Base-by-base conservation (phyloP, 345 rosid genomes). In the Aquilaria yunnanensis region DNA sequence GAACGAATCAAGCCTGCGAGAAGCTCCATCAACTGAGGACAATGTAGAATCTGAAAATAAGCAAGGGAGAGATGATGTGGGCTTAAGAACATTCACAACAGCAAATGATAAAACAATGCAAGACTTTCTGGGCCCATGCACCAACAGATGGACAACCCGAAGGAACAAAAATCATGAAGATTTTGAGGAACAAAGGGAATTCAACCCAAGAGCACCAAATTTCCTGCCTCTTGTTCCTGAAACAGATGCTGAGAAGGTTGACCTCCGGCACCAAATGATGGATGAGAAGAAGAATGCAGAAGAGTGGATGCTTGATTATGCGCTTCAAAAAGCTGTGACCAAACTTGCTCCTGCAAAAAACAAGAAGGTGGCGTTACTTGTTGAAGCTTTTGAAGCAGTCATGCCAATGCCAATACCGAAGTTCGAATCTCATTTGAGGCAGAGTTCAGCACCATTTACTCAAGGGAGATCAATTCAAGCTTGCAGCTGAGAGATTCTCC, bases 301-400 rank as follows among this genome's bases (percentile, higher is more conserved):
- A 60, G 96, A 95, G 67, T 91, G 97, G 99, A 95, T 91, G 99
- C 65, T 91, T 49, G 97, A 95, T 76, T 72, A 78, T 60, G 90
- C 96, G 43, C 88, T 95, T 60, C 89, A 78, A 68, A 83, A 79
- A 70, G 80, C 89, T 1, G 94, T 95, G 55, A 78, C 81, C 50
- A 84, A 81, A 69, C 92, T 95, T 54, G 91, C 85, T 37, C 80
- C 96, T 11, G 92, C 88, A 47, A 78, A 84, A 73, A 87, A 84
- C 73, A 85, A 75, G 70, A 95, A 91, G 72, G 99, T 95, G 57
- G 87, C 88, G 70, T 77, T 95, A 64, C 97, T 95, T 2, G 94
- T 89, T 14, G 96, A 89, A 77, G 99, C 97, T 46, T 95, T 95
- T 41, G 97, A 95, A 71, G 81, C 88, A 3, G 91, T 91, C 47